These are phyloP conservation scores for Ciborinia camelliae DNA, from an alignment of 2,329 filamentous ascomycete genomes.

Conservation along the genomic window DNA sequence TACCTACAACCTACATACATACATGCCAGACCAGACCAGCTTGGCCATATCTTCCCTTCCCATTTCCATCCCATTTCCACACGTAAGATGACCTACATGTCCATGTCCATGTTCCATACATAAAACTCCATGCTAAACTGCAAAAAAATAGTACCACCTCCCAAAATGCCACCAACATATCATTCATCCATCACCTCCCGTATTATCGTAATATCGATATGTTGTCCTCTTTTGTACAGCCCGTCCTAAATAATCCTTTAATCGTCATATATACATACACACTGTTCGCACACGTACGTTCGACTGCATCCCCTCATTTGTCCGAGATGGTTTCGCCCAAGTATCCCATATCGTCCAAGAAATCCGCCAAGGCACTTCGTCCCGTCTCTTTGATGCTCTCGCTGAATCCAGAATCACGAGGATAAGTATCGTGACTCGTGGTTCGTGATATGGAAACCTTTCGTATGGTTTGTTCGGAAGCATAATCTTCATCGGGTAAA, in stretches of 20 bases:
- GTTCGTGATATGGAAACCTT: conserved; percentile 21
- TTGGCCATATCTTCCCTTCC: too few species aligned
- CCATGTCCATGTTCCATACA: background rate
- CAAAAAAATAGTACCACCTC: background rate
- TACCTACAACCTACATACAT: too few species aligned
- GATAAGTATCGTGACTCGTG: conserved; percentile 19
- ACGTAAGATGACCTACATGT: background rate
- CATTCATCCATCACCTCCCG: background rate
- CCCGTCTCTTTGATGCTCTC: background rate
- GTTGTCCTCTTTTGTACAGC: background rate
- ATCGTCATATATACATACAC: background rate
- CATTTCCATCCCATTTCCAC: background rate
- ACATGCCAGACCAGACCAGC: too few species aligned
- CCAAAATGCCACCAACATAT: background rate
- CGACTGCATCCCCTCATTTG: conserved; percentile 21
- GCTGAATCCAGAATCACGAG: conserved; percentile 12
- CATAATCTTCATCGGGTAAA: conserved; percentile 27
- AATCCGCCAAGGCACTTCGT: conserved; percentile 43
- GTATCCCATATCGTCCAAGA: conserved; percentile 50
- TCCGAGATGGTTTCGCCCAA: conserved; percentile 43
- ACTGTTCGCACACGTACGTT: too few species aligned
- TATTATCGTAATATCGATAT: background rate
- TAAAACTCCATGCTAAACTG: conserved; percentile 4
- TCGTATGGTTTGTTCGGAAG: conserved; percentile 25
- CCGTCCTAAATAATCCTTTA: background rate